These are phyloP conservation scores for Alternaria triticina DNA, from an alignment of 2,329 filamentous ascomycete genomes.

Conservation along the genomic window DNA sequence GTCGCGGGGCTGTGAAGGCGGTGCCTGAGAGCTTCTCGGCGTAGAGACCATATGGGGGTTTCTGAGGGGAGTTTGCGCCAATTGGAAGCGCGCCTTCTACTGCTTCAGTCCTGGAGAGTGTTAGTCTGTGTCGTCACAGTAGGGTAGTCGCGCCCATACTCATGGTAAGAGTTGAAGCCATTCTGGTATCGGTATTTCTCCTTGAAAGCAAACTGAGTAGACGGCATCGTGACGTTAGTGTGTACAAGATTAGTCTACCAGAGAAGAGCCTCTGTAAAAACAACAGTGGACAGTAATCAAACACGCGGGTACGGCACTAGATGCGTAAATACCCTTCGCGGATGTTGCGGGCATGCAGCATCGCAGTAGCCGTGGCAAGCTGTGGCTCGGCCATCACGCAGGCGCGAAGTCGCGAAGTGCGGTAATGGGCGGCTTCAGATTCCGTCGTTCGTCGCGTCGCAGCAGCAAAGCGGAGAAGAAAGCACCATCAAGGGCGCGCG, in stretches of 20 bases:
- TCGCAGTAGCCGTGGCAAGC: slow-evolving; percentile 26
- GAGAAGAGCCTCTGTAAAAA: slow-evolving; percentile 37
- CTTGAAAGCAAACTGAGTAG: slow-evolving; percentile 66
- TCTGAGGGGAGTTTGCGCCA: slow-evolving; percentile 82
- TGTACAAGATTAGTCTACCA: slow-evolving; percentile 27
- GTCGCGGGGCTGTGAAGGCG: slow-evolving; percentile 64
- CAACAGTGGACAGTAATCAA: slow-evolving; percentile 31
- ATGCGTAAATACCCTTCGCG: slow-evolving; percentile 18
- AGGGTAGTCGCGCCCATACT: slow-evolving; percentile 60
- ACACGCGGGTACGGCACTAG: neutral
- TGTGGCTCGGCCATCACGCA: slow-evolving; percentile 23
- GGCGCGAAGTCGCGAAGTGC: slow-evolving; percentile 28
- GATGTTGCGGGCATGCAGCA: slow-evolving; percentile 30
- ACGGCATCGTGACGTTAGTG: slow-evolving; percentile 62
- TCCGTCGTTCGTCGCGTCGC: slow-evolving; percentile 23
- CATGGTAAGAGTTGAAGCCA: slow-evolving; percentile 78
- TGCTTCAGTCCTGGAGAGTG: slow-evolving; percentile 70
- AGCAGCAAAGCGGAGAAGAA: slow-evolving; percentile 25
- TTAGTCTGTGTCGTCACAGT: slow-evolving; percentile 12
- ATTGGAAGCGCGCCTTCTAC: slow-evolving; percentile 75
- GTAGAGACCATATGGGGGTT: slow-evolving; percentile 78
- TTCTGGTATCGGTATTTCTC: slow-evolving; percentile 79
- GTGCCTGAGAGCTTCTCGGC: slow-evolving; percentile 72
- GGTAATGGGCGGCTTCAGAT: slow-evolving; percentile 41
- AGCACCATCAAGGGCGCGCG: slow-evolving; percentile 4